phyloP scores from a whole-genome alignment of 2,329 filamentous ascomycete species.

The Alternaria ventricosa region DNA sequence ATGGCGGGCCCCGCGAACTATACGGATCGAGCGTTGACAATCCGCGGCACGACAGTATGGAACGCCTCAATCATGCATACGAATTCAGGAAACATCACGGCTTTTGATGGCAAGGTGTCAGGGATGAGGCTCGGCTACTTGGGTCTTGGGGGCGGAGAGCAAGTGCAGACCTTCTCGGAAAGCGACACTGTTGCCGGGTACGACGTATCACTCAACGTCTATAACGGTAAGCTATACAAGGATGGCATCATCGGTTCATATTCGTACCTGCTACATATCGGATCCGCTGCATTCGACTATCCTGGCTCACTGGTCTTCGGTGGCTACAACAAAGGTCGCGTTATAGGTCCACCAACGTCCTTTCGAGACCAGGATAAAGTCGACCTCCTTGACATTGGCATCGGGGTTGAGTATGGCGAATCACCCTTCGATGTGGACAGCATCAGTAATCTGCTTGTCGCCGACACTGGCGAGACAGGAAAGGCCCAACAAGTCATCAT shows the following conservation, averaged over 20 bases:
- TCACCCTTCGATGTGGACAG: slow-evolving; percentile 39
- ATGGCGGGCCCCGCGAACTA: background rate
- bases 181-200: no score
- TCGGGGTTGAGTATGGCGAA: slow-evolving; percentile 51
- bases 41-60: no score
- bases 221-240: background rate
- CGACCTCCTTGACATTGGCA: slow-evolving; percentile 49
- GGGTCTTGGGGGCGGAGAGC: no score
- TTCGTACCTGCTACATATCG: background rate
- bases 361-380: slow-evolving; percentile 19
- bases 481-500: background rate
- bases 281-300: slow-evolving; percentile 28
- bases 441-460: slow-evolving; percentile 21
- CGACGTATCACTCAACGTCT: no score
- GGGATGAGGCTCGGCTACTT: no score
- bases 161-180: no score
- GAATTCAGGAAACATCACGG: no score
- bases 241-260: background rate
- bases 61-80: no score
- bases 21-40: background rate
- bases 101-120: no score
- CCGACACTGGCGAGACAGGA: background rate
- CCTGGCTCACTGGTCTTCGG: slow-evolving; percentile 43
- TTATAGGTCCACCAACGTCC: slow-evolving; percentile 33
- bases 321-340: slow-evolving; percentile 44